Conservation (phyloP, 2,329 filamentous ascomycete genomes). For the Xylariaceae sp. region DNA sequence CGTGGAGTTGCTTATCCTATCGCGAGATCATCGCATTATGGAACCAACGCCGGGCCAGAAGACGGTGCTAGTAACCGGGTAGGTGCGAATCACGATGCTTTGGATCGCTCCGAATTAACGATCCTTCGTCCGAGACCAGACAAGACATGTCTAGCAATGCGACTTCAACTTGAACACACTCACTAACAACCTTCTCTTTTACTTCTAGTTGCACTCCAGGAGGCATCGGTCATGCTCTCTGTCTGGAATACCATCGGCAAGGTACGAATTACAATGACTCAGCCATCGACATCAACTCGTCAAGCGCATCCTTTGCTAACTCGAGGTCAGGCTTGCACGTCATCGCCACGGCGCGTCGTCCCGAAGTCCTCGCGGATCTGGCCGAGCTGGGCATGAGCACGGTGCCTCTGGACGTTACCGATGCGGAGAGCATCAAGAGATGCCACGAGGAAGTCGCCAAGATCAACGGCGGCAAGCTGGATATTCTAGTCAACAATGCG, state of each 20-base stretch:
- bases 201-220: slow-evolving; percentile 49
- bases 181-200: background rate
- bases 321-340: slow-evolving; percentile 43
- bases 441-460: slow-evolving; percentile 43
- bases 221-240: slow-evolving; percentile 52
- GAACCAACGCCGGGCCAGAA: slow-evolving; percentile 20
- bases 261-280: slow-evolving; percentile 32
- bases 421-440: slow-evolving; percentile 43
- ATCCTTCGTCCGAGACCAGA: background rate
- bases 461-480: slow-evolving; percentile 48
- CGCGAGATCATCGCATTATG: slow-evolving; percentile 16
- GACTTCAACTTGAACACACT: background rate
- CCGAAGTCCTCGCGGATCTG: slow-evolving; percentile 43
- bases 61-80: slow-evolving; percentile 25
- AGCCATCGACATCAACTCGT: background rate
- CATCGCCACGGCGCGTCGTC: slow-evolving; percentile 51
- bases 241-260: slow-evolving; percentile 47
- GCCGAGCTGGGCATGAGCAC: slow-evolving; percentile 44
- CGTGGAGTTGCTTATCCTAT: background rate
- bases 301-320: background rate
- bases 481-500: slow-evolving; percentile 58
- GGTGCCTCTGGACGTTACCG: slow-evolving; percentile 50
- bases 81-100: background rate
- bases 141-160: too few species aligned
- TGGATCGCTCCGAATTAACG: background rate